These are phyloP conservation scores for Aureobasidium sp. DNA, from an alignment of 2,329 filamentous ascomycete species.

Conservation along the genomic window DNA sequence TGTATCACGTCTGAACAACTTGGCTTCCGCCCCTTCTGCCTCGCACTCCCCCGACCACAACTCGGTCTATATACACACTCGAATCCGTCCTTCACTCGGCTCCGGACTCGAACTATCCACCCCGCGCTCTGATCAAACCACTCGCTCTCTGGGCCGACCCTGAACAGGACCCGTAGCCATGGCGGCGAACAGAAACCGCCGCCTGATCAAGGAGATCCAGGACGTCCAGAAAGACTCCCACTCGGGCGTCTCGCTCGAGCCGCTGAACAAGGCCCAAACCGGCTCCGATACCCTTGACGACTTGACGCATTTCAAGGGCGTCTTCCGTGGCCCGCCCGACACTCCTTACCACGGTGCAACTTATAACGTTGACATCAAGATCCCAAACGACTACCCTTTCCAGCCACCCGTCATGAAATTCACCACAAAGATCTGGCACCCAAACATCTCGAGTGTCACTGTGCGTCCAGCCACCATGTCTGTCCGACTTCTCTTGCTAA, in stretches of 20 bases:
- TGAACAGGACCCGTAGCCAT: slow-evolving; percentile 13
- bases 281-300: slow-evolving; percentile 52
- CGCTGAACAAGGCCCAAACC: slow-evolving; percentile 24
- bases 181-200: slow-evolving; percentile 51
- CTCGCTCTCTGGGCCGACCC: neutral
- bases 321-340: slow-evolving; percentile 74
- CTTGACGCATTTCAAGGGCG: slow-evolving; percentile 72
- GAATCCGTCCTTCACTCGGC: neutral
- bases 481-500: slow-evolving; percentile 19
- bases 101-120: slow-evolving; percentile 11
- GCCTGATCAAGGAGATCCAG: slow-evolving; percentile 64
- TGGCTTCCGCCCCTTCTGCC: neutral
- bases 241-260: slow-evolving; percentile 65
- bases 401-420: slow-evolving; percentile 87
- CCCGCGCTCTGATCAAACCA: neutral
- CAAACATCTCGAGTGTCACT: slow-evolving; percentile 89
- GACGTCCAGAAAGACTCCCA: slow-evolving; percentile 66
- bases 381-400: slow-evolving; percentile 87
- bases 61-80: neutral
- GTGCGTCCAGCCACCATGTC: slow-evolving; percentile 38
- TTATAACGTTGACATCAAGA: slow-evolving; percentile 74
- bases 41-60: neutral
- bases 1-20: neutral
- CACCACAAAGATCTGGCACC: slow-evolving; percentile 91
- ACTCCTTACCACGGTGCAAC: slow-evolving; percentile 86